Evolutionary conservation across 495 filamentous ascomycete genomes (phyloP).

Genomic region (Amphirosellinia nigrospora): DNA sequence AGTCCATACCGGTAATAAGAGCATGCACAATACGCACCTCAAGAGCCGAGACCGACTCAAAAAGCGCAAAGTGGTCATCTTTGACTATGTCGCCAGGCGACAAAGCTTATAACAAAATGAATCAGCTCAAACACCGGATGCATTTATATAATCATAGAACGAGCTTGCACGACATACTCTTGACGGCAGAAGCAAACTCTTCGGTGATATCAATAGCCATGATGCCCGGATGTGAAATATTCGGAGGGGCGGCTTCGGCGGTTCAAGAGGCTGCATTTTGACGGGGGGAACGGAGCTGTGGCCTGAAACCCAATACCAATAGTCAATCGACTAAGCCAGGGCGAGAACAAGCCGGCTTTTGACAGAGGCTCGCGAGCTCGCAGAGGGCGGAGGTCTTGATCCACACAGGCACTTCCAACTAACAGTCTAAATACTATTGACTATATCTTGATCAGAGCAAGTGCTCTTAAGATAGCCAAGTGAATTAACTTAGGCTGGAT

Average conservation of each 20-base stretch:
- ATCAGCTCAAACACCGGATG: conserved; percentile 24
- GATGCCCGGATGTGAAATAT: conserved; percentile 53
- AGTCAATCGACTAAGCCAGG: not conserved
- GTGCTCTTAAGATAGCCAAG: not conserved
- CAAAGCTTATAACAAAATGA: conserved; percentile 60
- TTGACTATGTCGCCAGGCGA: conserved; percentile 83
- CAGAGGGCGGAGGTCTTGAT: not conserved
- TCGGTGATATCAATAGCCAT: conserved; percentile 77
- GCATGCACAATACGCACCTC: conserved; percentile 63
- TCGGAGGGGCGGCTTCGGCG: conserved; percentile 37
- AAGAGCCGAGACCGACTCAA: conserved; percentile 91
- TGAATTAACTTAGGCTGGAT: not conserved
- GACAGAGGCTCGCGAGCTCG: conserved; percentile 6
- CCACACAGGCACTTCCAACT: not conserved
- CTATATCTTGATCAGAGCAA: not conserved
- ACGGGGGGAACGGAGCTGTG: not conserved
- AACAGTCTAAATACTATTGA: not conserved
- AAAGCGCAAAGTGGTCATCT: conserved; percentile 91
- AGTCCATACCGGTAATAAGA: not conserved
- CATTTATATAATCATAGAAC: not conserved
- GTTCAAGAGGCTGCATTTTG: conserved; percentile 34
- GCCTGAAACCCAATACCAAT: not conserved
- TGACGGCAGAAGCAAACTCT: conserved; percentile 72
- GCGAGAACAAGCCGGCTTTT: not conserved
- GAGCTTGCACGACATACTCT: conserved; percentile 52